A percentile compares a stretch with the other conserved stretches of the same genome.
These are phyloP conservation scores for Adiantum capillusveneris DNA, from an alignment of 75 land plant genomes.

Conservation along the genomic window DNA sequence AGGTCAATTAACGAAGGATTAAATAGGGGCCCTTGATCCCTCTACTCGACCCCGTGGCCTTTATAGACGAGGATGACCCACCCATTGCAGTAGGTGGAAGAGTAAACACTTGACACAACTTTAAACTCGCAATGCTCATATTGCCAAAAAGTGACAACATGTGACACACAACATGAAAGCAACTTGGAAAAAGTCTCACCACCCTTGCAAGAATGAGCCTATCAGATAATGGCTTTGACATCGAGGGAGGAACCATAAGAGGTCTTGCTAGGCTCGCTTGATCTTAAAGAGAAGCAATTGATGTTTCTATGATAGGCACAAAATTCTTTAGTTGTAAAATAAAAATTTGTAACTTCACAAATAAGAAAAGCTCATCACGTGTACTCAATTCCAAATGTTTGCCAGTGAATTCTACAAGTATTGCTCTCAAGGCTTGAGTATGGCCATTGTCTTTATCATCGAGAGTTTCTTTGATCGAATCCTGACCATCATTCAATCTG, in stretches of 20 bases:
- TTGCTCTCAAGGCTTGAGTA: slow-evolving; percentile 76
- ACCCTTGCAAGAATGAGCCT: background rate
- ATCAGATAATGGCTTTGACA: slow-evolving; percentile 3
- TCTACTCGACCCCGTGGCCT: too few species aligned
- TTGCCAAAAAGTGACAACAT: background rate
- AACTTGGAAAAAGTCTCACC: background rate
- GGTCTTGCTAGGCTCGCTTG: slow-evolving; percentile 42
- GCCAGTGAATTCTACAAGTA: slow-evolving; percentile 87
- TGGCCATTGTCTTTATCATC: slow-evolving; percentile 59
- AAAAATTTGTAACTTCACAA: slow-evolving; percentile 6
- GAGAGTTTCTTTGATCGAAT: slow-evolving; percentile 51
- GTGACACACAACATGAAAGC: background rate
- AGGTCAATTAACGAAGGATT: too few species aligned
- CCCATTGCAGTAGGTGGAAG: slow-evolving; percentile 48
- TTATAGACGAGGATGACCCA: too few species aligned
- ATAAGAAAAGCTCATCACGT: too few species aligned
- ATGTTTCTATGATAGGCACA: slow-evolving; percentile 66
- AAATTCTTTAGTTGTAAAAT: slow-evolving; percentile 76
- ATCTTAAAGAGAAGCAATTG: slow-evolving; percentile 62
- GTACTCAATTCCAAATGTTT: background rate
- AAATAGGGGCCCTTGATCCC: too few species aligned
- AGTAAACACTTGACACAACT: slow-evolving; percentile 67
- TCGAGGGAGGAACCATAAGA: slow-evolving; percentile 3
- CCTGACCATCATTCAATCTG: slow-evolving; percentile 92
- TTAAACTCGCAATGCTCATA: slow-evolving; percentile 36